Base-by-base conservation (phyloP, 208 protist genomes). In the Wallacemonas collosoma region DNA sequence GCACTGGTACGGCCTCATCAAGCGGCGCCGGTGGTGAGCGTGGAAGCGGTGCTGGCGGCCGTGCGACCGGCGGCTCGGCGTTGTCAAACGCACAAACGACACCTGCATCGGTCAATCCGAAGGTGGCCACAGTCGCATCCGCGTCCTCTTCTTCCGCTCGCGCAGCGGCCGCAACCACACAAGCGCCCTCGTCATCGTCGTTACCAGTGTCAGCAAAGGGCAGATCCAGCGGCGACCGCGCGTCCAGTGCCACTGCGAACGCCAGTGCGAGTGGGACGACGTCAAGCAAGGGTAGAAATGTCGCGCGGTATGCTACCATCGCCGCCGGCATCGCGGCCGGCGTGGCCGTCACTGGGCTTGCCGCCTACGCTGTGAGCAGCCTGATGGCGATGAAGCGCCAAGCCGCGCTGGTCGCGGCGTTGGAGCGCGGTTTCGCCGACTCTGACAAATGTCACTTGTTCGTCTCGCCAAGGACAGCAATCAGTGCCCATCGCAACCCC, bases 401-500 rank as follows among this genome's bases (percentile, higher is more conserved):
- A 14, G 50, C 68, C 5, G 65, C 57, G 36, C 50, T 53, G 41
- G 57, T 73, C 41, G 68, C 87, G 26, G 55, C 53, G 15, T 41
- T 68, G 11, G n/a, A 4, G 35, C 50, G 65, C 38, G 39, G 35
- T 54, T 53, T 62, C 38, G 55, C 51, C 41, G 70, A 75, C 35
- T 60, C 65, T 50, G 55, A 48, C 39, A 39, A 43, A 3, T 45
- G 78, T 14, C 73, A 86, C 39, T 51, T 93, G 26, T 86, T 84
- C 61, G 86, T 83, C 15, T 72, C 81, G 5, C 80, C 73, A 2
- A 85, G 81, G 43, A 83, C 80, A 1, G 56, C 75, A n/a, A 65
- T 83, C 50, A 76, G 79, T 17, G 81, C 84, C 3, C 85, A 81
- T n/a, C 48, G 89, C 8, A 85, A 76, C 1, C 53, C 71, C 9